Percentiles rank a stretch among this genome's conserved stretches.
Conservation (phyloP, 805 yeast genomes). For the Danielozyma ontarioensis region DNA sequence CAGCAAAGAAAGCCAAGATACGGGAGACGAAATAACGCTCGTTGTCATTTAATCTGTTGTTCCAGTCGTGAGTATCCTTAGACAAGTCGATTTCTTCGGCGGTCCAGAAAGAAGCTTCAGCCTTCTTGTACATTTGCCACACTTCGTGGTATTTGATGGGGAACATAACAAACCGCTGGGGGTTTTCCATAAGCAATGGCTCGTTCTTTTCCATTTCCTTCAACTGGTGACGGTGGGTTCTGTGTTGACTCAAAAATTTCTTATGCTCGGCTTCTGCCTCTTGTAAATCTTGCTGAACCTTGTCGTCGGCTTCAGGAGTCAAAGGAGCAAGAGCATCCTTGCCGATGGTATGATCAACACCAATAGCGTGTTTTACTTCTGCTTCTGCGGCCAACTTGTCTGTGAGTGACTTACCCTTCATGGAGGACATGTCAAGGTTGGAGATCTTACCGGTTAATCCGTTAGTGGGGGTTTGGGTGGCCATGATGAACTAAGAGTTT, state of each 20-base stretch:
- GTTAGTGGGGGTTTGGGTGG: slow-evolving; percentile 31
- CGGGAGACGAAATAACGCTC: slow-evolving; percentile 91
- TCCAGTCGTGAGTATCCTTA: slow-evolving; percentile 92
- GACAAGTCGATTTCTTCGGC: slow-evolving; percentile 97
- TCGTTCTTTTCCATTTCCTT: slow-evolving; percentile 79
- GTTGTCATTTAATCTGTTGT: slow-evolving; percentile 77
- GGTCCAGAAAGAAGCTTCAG: slow-evolving; percentile 99
- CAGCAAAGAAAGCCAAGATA: slow-evolving; percentile 96
- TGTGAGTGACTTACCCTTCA: slow-evolving; percentile 33
- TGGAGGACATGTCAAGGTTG: slow-evolving; percentile 28
- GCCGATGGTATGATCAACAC: slow-evolving; percentile 6
- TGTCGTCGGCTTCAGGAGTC: slow-evolving; percentile 14
- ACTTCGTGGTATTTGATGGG: slow-evolving; percentile 96
- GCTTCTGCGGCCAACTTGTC: slow-evolving; percentile 38
- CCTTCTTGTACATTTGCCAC: slow-evolving; percentile 98
- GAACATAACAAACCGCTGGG: slow-evolving; percentile 84
- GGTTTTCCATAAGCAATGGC: slow-evolving; percentile 83
- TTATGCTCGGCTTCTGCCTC: slow-evolving; percentile 40
- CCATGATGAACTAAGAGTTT: slow-evolving; percentile 8
- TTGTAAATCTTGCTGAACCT: slow-evolving; percentile 19
- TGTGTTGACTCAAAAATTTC: slow-evolving; percentile 55
- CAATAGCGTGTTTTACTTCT: slow-evolving; percentile 10
- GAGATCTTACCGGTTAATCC: slow-evolving; percentile 44
- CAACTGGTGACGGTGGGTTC: slow-evolving; percentile 66
- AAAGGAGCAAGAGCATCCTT: slow-evolving; percentile 16